Base-by-base conservation (phyloP, 495 filamentous ascomycete genomes). In the Parachaetomium inaequale region DNA sequence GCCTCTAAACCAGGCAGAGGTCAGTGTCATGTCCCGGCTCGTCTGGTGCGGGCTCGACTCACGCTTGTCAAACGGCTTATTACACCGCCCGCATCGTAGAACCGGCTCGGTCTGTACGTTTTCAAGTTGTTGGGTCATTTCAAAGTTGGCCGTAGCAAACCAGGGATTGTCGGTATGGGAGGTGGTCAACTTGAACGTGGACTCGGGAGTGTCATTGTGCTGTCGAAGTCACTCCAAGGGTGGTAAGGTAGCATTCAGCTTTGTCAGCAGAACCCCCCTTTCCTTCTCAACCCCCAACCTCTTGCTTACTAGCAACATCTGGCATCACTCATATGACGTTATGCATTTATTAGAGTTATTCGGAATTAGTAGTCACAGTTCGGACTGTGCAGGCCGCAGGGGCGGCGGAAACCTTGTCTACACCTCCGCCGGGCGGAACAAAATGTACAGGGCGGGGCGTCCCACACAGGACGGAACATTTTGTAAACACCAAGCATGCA, bases 1-100 rank as follows among this genome's bases (percentile, higher is more conserved):
- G 58, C 29, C 17, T 54, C 58, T 61, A 23, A 3, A 34, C 14
- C 21, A 5, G 57, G 31, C n/a, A 32, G 17, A 12, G n/a, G 57
- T 52, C 34, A 34, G 50, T 31, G 0, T 32, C 6, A 2, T 34
- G 23, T 5, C 11, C 14, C 47, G 17, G 28, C 8, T 19, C 10
- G 14, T 14, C 11, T 28, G 12, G 1, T 1, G 1, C 15, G 46
- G 46, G 46, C 8, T 50, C 17, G 14, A 52, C 58, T 43, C 36
- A 54, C 58, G 21, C 34, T 61, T 61, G 21, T 61, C 47, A 25
- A 61, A 61, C 8, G 58, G 47, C 19, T 61, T 61, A 21, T 61
- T 61, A 32, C 58, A 53, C 15, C 36, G 58, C 32, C 0, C 17
- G 38, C 58, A 61, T 12, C 58, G 58, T 1, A 61, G 47, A 23